Base-by-base conservation (phyloP, 257 asterid species). In the Paraleonurus japonicus region DNA sequence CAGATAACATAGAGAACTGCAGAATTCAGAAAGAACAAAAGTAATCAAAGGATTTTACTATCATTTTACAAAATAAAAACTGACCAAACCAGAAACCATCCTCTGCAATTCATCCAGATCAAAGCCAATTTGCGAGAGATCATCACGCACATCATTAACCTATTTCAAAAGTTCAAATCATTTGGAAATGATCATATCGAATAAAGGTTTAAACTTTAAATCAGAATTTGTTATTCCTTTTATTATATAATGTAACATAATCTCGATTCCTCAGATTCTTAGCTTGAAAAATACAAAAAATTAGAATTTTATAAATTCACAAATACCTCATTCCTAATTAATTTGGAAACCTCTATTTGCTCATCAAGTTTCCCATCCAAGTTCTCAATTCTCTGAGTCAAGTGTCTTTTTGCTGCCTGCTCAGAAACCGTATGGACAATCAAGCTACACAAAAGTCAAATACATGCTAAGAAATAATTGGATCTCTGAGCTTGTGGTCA, bases 361-460 rank as follows among this genome's bases (percentile, higher is more conserved):
- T 89, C 96, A 76, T 94, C 97, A 19, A 91, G 80, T 79, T 91
- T 94, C 75, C 88, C 96, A 48, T 94, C 97, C 91, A 94, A 79
- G 62, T 89, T 94, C 83, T 88, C 96, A 67, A 91, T 91, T 79
- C 99, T 81, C 79, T 94, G 99, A 6, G 99, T 91, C 81, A 94
- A 83, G 82, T 94, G 96, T 79, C 80, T 84, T 82, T 94, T 94
- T 55, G 99, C 75, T 9, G 96, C 96, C 97, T 90, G 76, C 58
- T 32, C 39, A 50, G 54, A 74, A 61, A 70, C 65, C 41, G n/a
- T 28, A 65, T 27, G 28, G 5, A 61, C 35, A 43, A 37, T 72
- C 69, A 74, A 47, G 73, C 47, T 23, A 53, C 17, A 66, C 9
- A 9, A 65, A 73, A 67, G 47, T 33, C 35, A 39, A 32, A 75